These are phyloP conservation scores for Ophiostoma sp. DNA, from an alignment of 2,329 filamentous ascomycete species.

Conservation along the genomic window DNA sequence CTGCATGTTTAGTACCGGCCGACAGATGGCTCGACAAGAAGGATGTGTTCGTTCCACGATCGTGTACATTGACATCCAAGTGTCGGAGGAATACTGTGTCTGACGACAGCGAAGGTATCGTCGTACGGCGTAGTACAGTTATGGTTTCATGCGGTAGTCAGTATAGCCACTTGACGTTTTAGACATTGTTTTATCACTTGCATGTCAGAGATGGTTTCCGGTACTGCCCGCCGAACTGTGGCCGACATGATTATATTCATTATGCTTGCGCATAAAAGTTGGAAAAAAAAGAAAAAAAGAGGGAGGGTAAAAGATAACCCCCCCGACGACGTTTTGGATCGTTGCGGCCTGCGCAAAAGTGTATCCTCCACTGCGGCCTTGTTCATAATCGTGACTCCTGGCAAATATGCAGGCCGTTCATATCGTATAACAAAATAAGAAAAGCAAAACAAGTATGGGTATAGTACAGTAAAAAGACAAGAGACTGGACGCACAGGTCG, in stretches of 20 bases:
- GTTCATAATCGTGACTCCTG: neutral
- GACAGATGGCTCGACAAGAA: neutral
- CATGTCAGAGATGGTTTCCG: neutral
- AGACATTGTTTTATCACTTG: no score
- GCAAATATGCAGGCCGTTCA: neutral
- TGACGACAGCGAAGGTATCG: no score
- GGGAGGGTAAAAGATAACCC: slow-evolving; percentile 4
- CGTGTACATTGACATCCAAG: no score
- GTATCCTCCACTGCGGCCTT: neutral
- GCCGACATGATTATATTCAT: neutral
- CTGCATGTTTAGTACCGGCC: neutral
- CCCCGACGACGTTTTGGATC: neutral
- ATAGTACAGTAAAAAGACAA: slow-evolving; percentile 11
- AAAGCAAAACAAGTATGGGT: neutral
- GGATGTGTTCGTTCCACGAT: neutral
- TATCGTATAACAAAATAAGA: neutral
- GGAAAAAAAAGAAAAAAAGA: neutral
- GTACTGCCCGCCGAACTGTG: neutral
- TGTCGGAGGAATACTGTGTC: no score
- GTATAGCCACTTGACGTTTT: no score
- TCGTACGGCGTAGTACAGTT: no score
- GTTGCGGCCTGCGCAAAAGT: neutral
- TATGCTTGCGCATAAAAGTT: no score
- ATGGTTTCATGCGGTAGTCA: no score
- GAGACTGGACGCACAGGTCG: neutral